A percentile compares a stretch with the other conserved stretches of the same genome.
These are phyloP conservation scores for Aspergillus aculeatinus DNA, from an alignment of 2,329 filamentous ascomycete species.

Conservation along the genomic window DNA sequence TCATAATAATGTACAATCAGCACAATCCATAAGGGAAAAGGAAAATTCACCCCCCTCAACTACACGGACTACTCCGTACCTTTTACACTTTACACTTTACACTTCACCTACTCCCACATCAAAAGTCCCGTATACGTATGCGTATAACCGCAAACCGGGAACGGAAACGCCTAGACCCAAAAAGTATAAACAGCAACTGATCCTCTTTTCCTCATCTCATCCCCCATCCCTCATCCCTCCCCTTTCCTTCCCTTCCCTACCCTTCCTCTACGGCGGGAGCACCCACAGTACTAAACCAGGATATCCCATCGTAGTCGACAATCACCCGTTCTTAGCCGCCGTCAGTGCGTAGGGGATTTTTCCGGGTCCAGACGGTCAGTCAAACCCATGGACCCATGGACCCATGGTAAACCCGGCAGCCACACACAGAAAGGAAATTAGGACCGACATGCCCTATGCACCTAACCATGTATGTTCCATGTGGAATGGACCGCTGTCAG, in stretches of 20 bases:
- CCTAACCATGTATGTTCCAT: conserved; percentile 4
- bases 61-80: too few relatives aligned
- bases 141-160: too few relatives aligned
- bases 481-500: not conserved
- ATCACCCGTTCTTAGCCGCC: conserved; percentile 19
- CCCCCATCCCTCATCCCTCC: not conserved
- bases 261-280: not conserved
- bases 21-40: too few relatives aligned
- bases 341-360: conserved; percentile 12
- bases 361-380: not conserved
- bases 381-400: not conserved
- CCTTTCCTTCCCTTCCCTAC: not conserved
- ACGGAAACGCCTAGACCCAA: too few relatives aligned
- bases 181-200: too few relatives aligned
- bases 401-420: not conserved
- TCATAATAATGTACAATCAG: too few relatives aligned
- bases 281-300: not conserved
- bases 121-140: too few relatives aligned
- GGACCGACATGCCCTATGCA: conserved; percentile 9
- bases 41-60: too few relatives aligned
- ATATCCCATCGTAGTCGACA: conserved; percentile 9
- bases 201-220: too few relatives aligned
- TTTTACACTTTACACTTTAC: too few relatives aligned
- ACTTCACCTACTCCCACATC: too few relatives aligned
- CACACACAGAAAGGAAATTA: conserved; percentile 13